These are phyloP conservation scores for Tolypocladium endophyticum DNA, from an alignment of 2,329 filamentous ascomycete genomes.

Conservation along the genomic window DNA sequence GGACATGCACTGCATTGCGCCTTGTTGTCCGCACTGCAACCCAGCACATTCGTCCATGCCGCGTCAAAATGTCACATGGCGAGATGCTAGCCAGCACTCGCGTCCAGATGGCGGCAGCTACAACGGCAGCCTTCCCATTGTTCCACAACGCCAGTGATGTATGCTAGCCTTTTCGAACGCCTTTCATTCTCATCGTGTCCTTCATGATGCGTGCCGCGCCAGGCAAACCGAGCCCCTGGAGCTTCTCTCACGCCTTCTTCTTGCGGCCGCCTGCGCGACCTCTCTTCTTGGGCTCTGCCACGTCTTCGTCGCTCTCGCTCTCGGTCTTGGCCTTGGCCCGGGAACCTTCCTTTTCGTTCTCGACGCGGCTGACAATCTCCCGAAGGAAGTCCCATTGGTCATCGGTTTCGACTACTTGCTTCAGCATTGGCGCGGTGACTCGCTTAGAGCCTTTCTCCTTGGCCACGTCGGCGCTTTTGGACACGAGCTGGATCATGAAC, in stretches of 20 bases:
- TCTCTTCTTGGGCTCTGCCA: conserved; percentile 35
- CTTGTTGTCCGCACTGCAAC: background rate
- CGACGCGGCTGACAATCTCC: conserved; percentile 83
- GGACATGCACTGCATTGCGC: background rate
- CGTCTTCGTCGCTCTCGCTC: conserved; percentile 42
- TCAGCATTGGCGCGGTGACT: conserved; percentile 83
- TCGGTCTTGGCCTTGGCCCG: conserved; percentile 36
- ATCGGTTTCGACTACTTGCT: conserved; percentile 77
- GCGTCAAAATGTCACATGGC: background rate
- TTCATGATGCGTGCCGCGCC: conserved; percentile 8
- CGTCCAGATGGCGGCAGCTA: background rate
- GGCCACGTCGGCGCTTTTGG: conserved; percentile 77
- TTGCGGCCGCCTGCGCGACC: conserved; percentile 37
- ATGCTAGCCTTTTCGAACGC: conserved; percentile 14
- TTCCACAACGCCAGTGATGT: conserved; percentile 13
- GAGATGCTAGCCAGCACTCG: background rate
- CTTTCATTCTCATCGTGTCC: conserved; percentile 12
- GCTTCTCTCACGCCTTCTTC: conserved; percentile 26
- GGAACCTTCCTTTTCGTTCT: conserved; percentile 39
- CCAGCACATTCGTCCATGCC: background rate
- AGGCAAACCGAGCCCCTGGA: background rate
- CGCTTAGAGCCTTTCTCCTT: conserved; percentile 76
- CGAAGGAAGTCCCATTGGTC: conserved; percentile 90
- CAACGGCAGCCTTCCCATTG: background rate
- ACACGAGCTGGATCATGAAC: conserved; percentile 93